phyloP scores from a whole-genome alignment of 352 stramenopile genomes.

The Phytophthora hybrid region DNA sequence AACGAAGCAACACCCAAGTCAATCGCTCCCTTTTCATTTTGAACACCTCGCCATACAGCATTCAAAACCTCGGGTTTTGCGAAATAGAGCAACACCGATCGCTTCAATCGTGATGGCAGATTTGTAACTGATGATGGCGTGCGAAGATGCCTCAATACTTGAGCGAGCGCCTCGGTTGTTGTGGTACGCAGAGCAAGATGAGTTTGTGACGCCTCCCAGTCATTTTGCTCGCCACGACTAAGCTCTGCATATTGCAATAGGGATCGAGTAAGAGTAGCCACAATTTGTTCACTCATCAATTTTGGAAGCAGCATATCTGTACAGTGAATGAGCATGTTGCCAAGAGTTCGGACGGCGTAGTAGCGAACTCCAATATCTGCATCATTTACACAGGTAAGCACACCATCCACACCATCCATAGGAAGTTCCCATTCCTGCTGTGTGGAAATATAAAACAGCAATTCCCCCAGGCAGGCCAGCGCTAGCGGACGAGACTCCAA shows the following conservation, averaged over 20 bases:
- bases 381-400: conserved; percentile 55
- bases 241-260: conserved; percentile 32
- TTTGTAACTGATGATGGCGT: conserved; percentile 30
- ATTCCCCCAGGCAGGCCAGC: conserved; percentile 69
- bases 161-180: conserved; percentile 56
- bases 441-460: conserved; percentile 80
- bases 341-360: conserved; percentile 65
- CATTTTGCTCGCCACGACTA: conserved; percentile 5
- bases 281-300: conserved; percentile 57
- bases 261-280: conserved; percentile 40
- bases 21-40: conserved; percentile 18
- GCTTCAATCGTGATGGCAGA: conserved; percentile 40
- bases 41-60: conserved; percentile 52
- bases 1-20: conserved; percentile 62
- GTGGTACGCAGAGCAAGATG: conserved; percentile 45
- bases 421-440: conserved; percentile 58
- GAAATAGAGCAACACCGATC: conserved; percentile 46
- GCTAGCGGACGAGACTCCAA: conserved; percentile 42
- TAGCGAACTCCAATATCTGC: conserved; percentile 52
- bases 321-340: conserved; percentile 72
- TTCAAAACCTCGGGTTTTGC: conserved; percentile 49
- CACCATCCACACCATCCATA: conserved; percentile 33
- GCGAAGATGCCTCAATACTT: conserved; percentile 63
- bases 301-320: conserved; percentile 37
- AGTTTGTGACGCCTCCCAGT: conserved; percentile 9